Evolutionary conservation across 805 yeast genomes (phyloP).

Genomic region (Maudiozyma barnettii): DNA sequence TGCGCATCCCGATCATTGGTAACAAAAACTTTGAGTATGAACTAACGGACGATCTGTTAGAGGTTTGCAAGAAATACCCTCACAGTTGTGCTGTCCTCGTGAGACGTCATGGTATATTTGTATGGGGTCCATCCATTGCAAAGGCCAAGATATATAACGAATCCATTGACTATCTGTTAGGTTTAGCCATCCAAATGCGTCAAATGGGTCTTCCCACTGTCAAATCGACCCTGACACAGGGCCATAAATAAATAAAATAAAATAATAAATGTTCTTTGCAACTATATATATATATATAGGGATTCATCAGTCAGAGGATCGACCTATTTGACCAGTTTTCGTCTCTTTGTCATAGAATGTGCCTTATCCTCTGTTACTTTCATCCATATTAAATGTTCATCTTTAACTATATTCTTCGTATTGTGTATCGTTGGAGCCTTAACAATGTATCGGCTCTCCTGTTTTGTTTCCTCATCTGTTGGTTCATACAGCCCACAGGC

Average conservation of each 20-base stretch:
- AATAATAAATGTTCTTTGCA: not conserved
- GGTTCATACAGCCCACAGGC: constrained; percentile 21
- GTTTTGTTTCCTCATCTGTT: constrained; percentile 1
- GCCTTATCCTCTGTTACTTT: constrained; percentile 7
- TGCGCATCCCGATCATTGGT: constrained; percentile 83
- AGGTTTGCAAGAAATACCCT: constrained; percentile 63
- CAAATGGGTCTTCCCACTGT: constrained; percentile 51
- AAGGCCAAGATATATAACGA: constrained; percentile 90
- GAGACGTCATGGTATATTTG: constrained; percentile 87
- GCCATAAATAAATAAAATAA: not conserved
- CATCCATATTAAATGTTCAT: constrained; percentile 25
- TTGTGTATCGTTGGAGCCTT: constrained; percentile 17
- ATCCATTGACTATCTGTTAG: constrained; percentile 83
- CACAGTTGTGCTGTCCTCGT: constrained; percentile 78
- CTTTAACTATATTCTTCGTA: constrained; percentile 17
- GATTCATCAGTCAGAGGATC: not conserved
- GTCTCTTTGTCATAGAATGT: not conserved
- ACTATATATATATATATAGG: not conserved
- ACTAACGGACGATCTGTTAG: constrained; percentile 52
- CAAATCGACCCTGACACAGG: constrained; percentile 1
- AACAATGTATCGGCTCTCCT: not conserved
- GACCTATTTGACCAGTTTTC: not conserved
- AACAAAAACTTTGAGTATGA: constrained; percentile 86
- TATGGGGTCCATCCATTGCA: constrained; percentile 92
- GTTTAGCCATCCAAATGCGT: constrained; percentile 75